phyloP scores from a whole-genome alignment of 2,329 filamentous ascomycete genomes.

The Xylariales sp. region DNA sequence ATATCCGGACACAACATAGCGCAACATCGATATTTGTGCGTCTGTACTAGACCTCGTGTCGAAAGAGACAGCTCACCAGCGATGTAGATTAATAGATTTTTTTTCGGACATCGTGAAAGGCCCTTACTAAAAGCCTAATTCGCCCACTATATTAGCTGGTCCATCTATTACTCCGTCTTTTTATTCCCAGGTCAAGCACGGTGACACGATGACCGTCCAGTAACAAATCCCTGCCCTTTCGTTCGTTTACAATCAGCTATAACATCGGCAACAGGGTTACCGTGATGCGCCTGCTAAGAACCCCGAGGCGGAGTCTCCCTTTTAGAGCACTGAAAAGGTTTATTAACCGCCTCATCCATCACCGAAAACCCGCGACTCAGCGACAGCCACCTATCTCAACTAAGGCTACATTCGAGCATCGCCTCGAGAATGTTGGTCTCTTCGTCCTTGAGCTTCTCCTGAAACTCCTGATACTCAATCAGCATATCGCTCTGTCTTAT shows the following conservation, averaged over 20 bases:
- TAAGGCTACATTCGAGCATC: conserved; percentile 40
- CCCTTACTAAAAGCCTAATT: conserved; percentile 3
- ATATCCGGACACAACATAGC: conserved; percentile 20
- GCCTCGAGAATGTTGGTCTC: conserved; percentile 45
- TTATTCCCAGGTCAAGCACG: conserved; percentile 5
- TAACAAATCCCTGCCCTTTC: neutral
- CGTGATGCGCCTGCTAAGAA: conserved; percentile 37
- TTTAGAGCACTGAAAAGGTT: conserved; percentile 39
- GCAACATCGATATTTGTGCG: conserved; percentile 5
- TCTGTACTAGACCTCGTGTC: conserved; percentile 2
- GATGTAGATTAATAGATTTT: conserved; percentile 26
- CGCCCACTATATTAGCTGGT: conserved; percentile 9
- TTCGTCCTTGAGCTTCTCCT: conserved; percentile 46
- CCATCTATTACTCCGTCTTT: neutral
- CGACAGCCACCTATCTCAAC: conserved; percentile 13
- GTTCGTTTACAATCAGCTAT: conserved; percentile 6
- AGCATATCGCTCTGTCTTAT: conserved; percentile 44
- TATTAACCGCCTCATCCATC: conserved; percentile 34
- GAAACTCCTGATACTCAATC: conserved; percentile 48
- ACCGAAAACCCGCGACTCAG: conserved; percentile 8
- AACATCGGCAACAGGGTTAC: conserved; percentile 2
- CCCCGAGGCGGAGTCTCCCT: conserved; percentile 20
- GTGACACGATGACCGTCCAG: neutral
- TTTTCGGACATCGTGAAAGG: conserved; percentile 6
- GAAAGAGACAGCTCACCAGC: conserved; percentile 6